A percentile compares a stretch with the other conserved stretches of the same genome.
phyloP scores from a whole-genome alignment of 202 grass and related monocot genomes.

The Zizania palustris region DNA sequence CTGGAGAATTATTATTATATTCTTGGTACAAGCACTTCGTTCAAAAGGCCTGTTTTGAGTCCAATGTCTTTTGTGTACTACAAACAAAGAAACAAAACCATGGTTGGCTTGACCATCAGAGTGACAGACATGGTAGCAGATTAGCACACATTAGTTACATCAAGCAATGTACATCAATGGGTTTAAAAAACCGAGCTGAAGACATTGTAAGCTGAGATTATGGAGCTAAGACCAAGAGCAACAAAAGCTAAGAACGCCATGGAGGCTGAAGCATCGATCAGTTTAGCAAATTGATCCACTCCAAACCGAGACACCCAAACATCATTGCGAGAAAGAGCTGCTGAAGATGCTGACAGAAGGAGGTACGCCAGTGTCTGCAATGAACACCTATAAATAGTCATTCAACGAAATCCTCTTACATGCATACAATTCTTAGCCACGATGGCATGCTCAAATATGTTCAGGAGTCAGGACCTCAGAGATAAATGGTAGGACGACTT shows the following conservation, averaged over 20 bases:
- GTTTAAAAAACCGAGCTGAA: constrained; percentile 57
- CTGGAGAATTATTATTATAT: not conserved
- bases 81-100: not conserved
- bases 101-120: not conserved
- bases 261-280: constrained; percentile 65
- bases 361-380: constrained; percentile 81
- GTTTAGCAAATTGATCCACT: constrained; percentile 69
- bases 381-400: not conserved
- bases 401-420: not conserved
- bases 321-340: constrained; percentile 69
- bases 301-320: constrained; percentile 83
- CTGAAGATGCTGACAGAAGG: constrained; percentile 80
- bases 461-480: not conserved
- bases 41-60: not conserved
- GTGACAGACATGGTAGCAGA: constrained; percentile 14
- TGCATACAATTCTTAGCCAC: not conserved
- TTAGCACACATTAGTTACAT: constrained; percentile 47
- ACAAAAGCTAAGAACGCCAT: constrained; percentile 78
- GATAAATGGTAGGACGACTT: not conserved
- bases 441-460: not conserved
- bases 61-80: not conserved
- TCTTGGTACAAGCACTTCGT: too few relatives aligned
- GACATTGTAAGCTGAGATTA: constrained; percentile 65
- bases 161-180: constrained; percentile 17
- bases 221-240: constrained; percentile 57